phyloP scores from a whole-genome alignment of 345 rosid genomes.

The Gossypium anomalum region DNA sequence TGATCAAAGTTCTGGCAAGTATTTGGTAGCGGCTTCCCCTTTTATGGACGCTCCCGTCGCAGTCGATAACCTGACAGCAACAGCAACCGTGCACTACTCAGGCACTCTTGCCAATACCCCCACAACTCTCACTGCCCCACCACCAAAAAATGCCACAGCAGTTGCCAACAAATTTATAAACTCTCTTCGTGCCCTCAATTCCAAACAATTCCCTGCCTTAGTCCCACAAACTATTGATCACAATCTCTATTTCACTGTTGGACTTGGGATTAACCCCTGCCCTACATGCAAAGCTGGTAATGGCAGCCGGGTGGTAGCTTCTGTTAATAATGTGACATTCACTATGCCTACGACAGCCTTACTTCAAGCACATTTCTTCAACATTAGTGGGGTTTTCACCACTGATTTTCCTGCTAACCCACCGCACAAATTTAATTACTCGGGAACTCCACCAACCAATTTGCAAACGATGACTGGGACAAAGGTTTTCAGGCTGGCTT shows the following conservation, averaged over 20 bases:
- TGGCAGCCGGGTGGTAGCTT: constrained; percentile 71
- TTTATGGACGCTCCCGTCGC: constrained; percentile 88
- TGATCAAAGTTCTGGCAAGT: constrained; percentile 48
- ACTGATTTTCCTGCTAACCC: constrained; percentile 79
- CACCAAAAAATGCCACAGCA: constrained; percentile 73
- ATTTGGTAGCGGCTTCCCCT: constrained; percentile 68
- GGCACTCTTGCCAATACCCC: constrained; percentile 56
- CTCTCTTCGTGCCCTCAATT: constrained; percentile 72
- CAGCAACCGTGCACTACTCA: constrained; percentile 73
- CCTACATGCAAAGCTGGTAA: constrained; percentile 71
- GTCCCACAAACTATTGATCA: constrained; percentile 74
- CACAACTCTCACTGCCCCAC: constrained; percentile 56
- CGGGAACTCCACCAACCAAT: constrained; percentile 55
- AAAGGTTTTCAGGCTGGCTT: constrained; percentile 53
- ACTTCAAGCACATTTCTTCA: constrained; percentile 80
- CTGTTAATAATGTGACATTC: constrained; percentile 75
- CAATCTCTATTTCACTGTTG: constrained; percentile 63
- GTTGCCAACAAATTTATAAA: constrained; percentile 51
- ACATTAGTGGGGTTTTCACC: constrained; percentile 74
- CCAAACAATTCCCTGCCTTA: constrained; percentile 57
- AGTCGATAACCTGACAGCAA: constrained; percentile 79
- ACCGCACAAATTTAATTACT: constrained; percentile 50
- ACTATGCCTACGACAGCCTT: constrained; percentile 73
- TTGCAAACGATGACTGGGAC: constrained; percentile 49
- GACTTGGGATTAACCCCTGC: constrained; percentile 75